Base-by-base conservation (phyloP, 768 basidiomycete genomes). In the Mrakia gelida region DNA sequence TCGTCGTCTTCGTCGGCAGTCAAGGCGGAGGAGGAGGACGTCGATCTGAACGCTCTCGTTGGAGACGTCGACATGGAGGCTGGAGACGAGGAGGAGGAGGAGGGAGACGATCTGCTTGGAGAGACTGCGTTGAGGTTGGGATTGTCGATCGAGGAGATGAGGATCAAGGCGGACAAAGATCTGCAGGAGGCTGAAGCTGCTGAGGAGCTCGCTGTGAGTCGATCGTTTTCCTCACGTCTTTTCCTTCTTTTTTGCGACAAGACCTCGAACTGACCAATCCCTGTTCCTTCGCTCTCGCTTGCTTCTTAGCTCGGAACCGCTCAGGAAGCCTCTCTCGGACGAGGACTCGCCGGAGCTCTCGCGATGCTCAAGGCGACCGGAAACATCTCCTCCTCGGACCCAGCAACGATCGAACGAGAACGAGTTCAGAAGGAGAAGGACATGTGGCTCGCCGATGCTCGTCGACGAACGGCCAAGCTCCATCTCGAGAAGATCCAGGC, bases 321-420 rank as follows among this genome's bases (percentile, higher is more conserved):
- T 3, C 83, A 87, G 1, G 95, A 96, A 83, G 90, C 92, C 81
- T 92, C 89, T 0, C 91, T 94, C 81, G 89, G 89, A 71, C 86
- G 90, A 6, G 95, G 97, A 10, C 89, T 99, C 88, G 93, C 92
- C 13, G 91, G 93, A 28, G 93, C 94, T 0, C 87, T 99, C 62
- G 91, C 89, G 79, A 89, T 99, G 76, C 89, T 99, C 8, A 75
- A 73, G 70, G 8, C 90, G 93, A 61, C 91, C 94, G 97, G 97
- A 32, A 79, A 75, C n/a, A 87, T 97, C 30, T 85, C 86, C 9
- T 85, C 89, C 0, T 92, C 95, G 79, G 89, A 89, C 79, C 80
- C 82, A 16, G 91, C 92, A 5, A 89, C 89, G 79, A 80, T 82
- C 18, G 91, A 92, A 6, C 91, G 95, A 54, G 97, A 99, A 84